Percentiles rank a stretch among this genome's conserved stretches.
These are phyloP conservation scores for Vitis riparia DNA, from an alignment of 164 flowering plant species.

Conservation along the genomic window DNA sequence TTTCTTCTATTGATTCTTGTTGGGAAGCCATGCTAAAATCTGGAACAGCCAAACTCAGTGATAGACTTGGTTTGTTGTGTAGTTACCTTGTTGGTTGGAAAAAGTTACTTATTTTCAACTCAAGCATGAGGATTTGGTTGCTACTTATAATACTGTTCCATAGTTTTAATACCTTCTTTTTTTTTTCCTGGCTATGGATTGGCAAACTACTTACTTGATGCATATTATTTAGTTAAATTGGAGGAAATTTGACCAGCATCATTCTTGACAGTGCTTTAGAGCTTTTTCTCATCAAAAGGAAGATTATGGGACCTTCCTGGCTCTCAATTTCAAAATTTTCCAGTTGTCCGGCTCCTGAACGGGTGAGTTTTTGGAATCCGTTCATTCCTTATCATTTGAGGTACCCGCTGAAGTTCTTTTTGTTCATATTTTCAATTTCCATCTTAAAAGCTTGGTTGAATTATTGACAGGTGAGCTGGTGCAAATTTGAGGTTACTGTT, in stretches of 20 bases:
- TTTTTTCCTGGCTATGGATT: neutral
- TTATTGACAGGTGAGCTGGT: conserved; percentile 90
- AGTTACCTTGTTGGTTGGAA: too few species aligned
- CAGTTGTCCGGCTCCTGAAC: conserved; percentile 50
- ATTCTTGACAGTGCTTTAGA: conserved; percentile 78
- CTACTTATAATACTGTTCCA: too few species aligned
- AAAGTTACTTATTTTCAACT: too few species aligned
- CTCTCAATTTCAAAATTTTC: conserved; percentile 72
- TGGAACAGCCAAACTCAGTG: too few species aligned
- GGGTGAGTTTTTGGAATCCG: conserved; percentile 44
- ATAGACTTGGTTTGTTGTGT: too few species aligned
- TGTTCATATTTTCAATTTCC: neutral
- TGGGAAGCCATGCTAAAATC: too few species aligned
- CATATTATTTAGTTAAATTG: conserved; percentile 3
- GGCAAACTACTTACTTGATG: neutral
- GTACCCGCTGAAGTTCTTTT: neutral
- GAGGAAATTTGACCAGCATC: conserved; percentile 8
- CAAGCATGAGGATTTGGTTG: too few species aligned
- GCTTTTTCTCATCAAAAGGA: conserved; percentile 86
- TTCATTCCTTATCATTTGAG: conserved; percentile 1
- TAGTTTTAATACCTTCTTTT: too few species aligned
- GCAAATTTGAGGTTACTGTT: conserved; percentile 85
- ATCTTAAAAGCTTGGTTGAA: conserved; percentile 6
- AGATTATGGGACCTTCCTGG: conserved; percentile 96
- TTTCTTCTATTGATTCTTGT: too few species aligned